Evolutionary conservation across 2,329 filamentous ascomycete genomes (phyloP).

Genomic region (Chalara sp.): DNA sequence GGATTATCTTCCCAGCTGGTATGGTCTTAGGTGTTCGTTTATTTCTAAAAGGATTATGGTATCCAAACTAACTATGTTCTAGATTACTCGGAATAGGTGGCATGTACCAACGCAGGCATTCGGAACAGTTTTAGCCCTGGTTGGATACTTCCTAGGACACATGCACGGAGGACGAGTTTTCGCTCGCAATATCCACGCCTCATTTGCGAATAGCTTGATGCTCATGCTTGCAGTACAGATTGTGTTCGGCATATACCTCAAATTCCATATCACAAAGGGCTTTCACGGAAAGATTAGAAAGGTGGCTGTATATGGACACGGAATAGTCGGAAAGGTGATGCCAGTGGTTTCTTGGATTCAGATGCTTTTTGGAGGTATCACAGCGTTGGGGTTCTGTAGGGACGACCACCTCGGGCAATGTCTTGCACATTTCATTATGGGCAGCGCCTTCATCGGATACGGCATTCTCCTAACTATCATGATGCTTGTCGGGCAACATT

Average conservation of each 20-base stretch:
- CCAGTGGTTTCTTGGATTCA: slow-evolving; percentile 85
- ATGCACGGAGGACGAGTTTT: slow-evolving; percentile 87
- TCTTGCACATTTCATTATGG: slow-evolving; percentile 97
- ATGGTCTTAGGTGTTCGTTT: slow-evolving; percentile 84
- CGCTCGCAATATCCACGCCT: slow-evolving; percentile 69
- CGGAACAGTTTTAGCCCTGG: slow-evolving; percentile 66
- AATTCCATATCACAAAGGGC: slow-evolving; percentile 79
- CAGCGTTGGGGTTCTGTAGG: slow-evolving; percentile 84
- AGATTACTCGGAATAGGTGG: slow-evolving; percentile 88
- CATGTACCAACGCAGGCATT: slow-evolving; percentile 83
- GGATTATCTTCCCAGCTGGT: slow-evolving; percentile 84
- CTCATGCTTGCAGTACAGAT: slow-evolving; percentile 72
- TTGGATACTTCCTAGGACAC: slow-evolving; percentile 89
- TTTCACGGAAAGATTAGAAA: slow-evolving; percentile 72
- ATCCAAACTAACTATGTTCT: slow-evolving; percentile 13
- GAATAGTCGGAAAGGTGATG: slow-evolving; percentile 78
- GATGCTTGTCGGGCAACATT: slow-evolving; percentile 80
- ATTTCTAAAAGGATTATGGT: neutral
- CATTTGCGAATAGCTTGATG: slow-evolving; percentile 76
- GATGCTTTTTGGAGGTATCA: slow-evolving; percentile 94
- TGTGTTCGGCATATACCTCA: slow-evolving; percentile 77
- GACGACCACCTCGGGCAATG: slow-evolving; percentile 90
- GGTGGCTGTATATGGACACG: slow-evolving; percentile 66
- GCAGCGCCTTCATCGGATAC: slow-evolving; percentile 90
- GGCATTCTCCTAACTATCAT: slow-evolving; percentile 82